phyloP scores from a whole-genome alignment of 2,329 filamentous ascomycete genomes.

The Trichoderma arundinaceum region DNA sequence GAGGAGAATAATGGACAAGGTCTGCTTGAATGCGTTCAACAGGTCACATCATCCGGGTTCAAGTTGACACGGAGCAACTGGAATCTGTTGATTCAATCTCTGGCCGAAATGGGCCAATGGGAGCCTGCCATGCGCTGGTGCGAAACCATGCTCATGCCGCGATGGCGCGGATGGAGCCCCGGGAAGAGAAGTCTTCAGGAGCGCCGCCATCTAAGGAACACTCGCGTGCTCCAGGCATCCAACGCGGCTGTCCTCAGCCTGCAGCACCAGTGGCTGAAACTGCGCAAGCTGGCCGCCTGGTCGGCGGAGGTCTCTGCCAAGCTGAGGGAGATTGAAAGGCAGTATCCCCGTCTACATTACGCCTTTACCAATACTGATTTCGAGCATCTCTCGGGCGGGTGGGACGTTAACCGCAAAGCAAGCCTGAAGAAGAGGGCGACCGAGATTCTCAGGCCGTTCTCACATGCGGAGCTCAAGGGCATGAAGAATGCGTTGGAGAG shows the following conservation, averaged over 20 bases:
- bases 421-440: constrained; percentile 41
- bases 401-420: constrained; percentile 36
- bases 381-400: constrained; percentile 39
- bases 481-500: constrained; percentile 37
- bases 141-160: constrained; percentile 77
- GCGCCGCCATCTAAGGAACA: constrained; percentile 47
- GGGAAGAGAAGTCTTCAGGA: constrained; percentile 40
- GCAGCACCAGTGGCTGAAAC: constrained; percentile 56
- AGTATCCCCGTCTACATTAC: constrained; percentile 50
- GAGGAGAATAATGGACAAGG: constrained; percentile 50
- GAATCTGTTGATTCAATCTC: constrained; percentile 75
- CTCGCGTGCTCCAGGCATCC: constrained; percentile 44
- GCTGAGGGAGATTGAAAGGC: constrained; percentile 46
- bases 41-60: constrained; percentile 72
- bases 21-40: constrained; percentile 57
- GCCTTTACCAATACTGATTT: constrained; percentile 47
- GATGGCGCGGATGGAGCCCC: constrained; percentile 74
- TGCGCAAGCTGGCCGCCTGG: constrained; percentile 57
- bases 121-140: constrained; percentile 74
- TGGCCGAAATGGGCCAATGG: constrained; percentile 65
- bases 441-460: constrained; percentile 41
- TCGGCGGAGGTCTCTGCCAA: constrained; percentile 52
- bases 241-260: constrained; percentile 54
- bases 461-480: constrained; percentile 40
- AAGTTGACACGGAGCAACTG: constrained; percentile 76